A percentile compares a stretch with the other conserved stretches of the same genome.
These are phyloP conservation scores for Gryganskiella cystojenkinii DNA, from an alignment of 192 early-diverging fungal species.

Conservation along the genomic window DNA sequence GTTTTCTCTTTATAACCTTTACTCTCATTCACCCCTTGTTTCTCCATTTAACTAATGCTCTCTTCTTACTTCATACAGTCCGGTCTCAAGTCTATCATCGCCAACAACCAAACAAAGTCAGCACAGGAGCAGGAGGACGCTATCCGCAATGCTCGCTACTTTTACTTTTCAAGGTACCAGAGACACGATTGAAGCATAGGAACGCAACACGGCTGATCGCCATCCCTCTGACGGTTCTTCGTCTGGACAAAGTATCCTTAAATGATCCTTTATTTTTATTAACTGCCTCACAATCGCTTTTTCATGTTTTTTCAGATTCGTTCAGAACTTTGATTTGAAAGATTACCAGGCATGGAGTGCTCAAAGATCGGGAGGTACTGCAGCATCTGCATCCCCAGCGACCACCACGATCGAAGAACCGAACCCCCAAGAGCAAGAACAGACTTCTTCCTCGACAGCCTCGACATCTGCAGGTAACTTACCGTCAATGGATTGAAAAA, in stretches of 20 bases:
- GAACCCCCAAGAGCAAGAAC: not conserved
- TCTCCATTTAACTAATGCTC: not conserved
- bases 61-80: not conserved
- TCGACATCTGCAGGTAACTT: not conserved
- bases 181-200: no score
- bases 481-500: not conserved
- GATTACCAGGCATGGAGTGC: constrained; percentile 37
- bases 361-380: not conserved
- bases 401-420: not conserved
- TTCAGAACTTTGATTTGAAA: constrained; percentile 25
- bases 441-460: not conserved
- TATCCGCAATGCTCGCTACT: constrained; percentile 30
- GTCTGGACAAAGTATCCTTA: not conserved
- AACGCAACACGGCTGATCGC: no score
- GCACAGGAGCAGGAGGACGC: constrained; percentile 37
- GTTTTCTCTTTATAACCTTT: not conserved
- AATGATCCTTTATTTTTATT: not conserved
- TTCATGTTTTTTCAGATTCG: constrained; percentile 17
- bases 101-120: constrained; percentile 17
- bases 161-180: constrained; percentile 50
- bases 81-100: constrained; percentile 36
- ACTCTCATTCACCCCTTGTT: no score
- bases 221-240: not conserved
- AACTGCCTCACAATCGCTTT: not conserved
- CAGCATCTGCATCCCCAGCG: not conserved